Percentiles rank a stretch among this genome's conserved stretches.
Evolutionary conservation across 768 basidiomycete species (phyloP).

Genomic region (Lactifluus echinatus): DNA sequence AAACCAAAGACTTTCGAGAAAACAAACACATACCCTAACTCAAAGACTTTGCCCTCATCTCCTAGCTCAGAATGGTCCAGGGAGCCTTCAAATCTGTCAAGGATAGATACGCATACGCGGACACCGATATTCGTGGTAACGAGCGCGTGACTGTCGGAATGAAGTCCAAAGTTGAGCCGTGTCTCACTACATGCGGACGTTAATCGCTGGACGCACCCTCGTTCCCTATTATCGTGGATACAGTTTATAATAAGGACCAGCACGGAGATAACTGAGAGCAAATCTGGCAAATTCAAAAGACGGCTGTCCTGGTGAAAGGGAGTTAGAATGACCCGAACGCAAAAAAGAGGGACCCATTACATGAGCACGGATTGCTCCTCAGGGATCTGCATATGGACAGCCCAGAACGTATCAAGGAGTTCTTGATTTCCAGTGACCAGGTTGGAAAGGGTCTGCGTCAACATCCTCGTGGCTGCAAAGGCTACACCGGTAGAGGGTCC

Average conservation of each 20-base stretch:
- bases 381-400: slow-evolving; percentile 51
- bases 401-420: slow-evolving; percentile 53
- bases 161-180: neutral
- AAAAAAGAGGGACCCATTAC: slow-evolving; percentile 31
- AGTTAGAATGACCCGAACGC: slow-evolving; percentile 3
- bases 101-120: slow-evolving; percentile 55
- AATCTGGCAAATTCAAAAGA: slow-evolving; percentile 24
- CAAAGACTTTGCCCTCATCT: slow-evolving; percentile 61
- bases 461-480: slow-evolving; percentile 50
- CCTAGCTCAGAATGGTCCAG: slow-evolving; percentile 60
- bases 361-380: slow-evolving; percentile 70
- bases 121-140: slow-evolving; percentile 46
- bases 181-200: neutral
- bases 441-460: slow-evolving; percentile 77
- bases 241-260: slow-evolving; percentile 19
- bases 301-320: slow-evolving; percentile 33
- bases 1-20: slow-evolving; percentile 9
- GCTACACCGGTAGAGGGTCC: slow-evolving; percentile 35
- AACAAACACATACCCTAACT: slow-evolving; percentile 47
- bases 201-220: slow-evolving; percentile 11
- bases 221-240: slow-evolving; percentile 2
- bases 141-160: slow-evolving; percentile 40
- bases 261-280: slow-evolving; percentile 8
- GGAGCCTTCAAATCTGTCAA: slow-evolving; percentile 64
- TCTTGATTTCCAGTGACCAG: slow-evolving; percentile 65